Evolutionary conservation across 2,329 filamentous ascomycete genomes (phyloP).

Genomic region (Ophiostoma tasmaniense): DNA sequence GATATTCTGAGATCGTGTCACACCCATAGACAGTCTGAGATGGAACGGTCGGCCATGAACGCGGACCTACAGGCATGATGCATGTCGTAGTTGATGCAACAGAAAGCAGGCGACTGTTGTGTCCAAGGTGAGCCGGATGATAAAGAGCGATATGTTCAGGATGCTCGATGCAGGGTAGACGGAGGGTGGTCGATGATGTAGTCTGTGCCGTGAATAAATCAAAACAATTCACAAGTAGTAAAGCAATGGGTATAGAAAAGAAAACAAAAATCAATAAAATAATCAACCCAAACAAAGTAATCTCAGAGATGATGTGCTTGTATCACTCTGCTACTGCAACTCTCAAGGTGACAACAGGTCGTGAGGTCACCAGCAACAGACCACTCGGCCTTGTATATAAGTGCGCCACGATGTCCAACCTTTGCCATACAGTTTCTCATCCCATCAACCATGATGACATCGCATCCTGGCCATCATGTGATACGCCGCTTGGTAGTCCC

Average conservation of each 20-base stretch:
- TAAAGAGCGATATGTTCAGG: background rate
- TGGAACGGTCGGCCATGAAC: background rate
- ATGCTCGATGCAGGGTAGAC: background rate
- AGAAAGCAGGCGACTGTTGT: background rate
- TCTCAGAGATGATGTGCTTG: background rate
- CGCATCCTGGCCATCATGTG: background rate
- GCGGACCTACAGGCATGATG: background rate
- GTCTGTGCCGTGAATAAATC: too few relatives aligned
- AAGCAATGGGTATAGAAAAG: background rate
- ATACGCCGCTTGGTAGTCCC: background rate
- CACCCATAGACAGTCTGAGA: background rate
- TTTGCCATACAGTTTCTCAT: background rate
- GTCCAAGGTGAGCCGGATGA: too few relatives aligned
- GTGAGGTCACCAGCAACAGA: background rate
- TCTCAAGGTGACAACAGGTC: background rate
- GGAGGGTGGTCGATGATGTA: too few relatives aligned
- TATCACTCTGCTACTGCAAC: background rate
- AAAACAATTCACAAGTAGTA: too few relatives aligned
- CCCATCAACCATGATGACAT: background rate
- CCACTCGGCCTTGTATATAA: background rate
- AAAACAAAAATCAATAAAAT: background rate
- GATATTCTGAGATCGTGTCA: background rate
- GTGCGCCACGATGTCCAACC: background rate
- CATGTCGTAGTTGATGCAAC: background rate
- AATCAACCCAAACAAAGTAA: background rate